phyloP scores from a whole-genome alignment of 75 land plant species.

The Larix kaempferi region DNA sequence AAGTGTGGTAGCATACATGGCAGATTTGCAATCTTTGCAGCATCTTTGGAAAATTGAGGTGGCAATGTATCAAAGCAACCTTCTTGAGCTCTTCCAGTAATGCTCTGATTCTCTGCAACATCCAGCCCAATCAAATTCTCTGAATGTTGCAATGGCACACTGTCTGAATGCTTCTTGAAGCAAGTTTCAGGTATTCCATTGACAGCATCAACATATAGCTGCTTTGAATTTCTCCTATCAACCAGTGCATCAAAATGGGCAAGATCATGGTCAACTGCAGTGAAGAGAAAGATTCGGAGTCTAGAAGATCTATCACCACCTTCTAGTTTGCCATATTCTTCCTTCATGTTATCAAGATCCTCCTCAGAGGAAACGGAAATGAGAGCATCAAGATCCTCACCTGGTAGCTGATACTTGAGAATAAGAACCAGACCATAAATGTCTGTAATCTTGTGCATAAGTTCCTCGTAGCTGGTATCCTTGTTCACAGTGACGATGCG shows the following conservation, averaged over 20 bases:
- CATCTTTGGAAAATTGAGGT: conserved; percentile 7
- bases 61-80: conserved; percentile 8
- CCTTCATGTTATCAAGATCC: conserved; percentile 90
- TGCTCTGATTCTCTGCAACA: conserved; percentile 14
- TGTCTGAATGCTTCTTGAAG: conserved; percentile 28
- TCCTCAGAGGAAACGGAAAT: conserved; percentile 94
- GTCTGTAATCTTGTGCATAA: conserved; percentile 53
- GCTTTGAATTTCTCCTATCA: conserved; percentile 40
- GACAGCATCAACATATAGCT: conserved; percentile 81
- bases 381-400: conserved; percentile 94
- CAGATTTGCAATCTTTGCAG: not conserved
- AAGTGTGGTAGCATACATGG: conserved; percentile 5
- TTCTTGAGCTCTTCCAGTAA: conserved; percentile 10
- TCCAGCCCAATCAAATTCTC: conserved; percentile 32
- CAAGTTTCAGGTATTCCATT: conserved; percentile 61
- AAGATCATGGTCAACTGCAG: conserved; percentile 43
- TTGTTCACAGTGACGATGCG: conserved; percentile 49
- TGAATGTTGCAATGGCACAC: conserved; percentile 31
- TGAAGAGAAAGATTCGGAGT: conserved; percentile 74
- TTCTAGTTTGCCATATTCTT: conserved; percentile 71
- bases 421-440: conserved; percentile 58
- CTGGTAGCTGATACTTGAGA: conserved; percentile 90
- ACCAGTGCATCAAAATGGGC: conserved; percentile 30
- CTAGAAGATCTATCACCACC: conserved; percentile 46
- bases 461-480: conserved; percentile 56